Evolutionary conservation across 257 asterid genomes (phyloP).

Genomic region (Petunia secreta): DNA sequence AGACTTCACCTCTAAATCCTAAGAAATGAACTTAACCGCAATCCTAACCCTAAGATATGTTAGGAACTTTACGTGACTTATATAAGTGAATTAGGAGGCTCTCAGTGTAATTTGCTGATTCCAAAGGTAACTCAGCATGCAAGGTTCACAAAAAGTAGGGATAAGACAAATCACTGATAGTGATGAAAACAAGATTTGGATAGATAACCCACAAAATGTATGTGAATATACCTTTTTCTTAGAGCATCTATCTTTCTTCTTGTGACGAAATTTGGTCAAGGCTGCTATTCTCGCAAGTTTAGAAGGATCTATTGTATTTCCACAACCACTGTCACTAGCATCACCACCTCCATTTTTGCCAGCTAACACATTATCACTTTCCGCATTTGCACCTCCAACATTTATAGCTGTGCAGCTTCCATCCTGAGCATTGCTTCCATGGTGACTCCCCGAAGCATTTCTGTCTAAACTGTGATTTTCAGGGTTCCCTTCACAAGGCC

Average conservation of each 20-base stretch:
- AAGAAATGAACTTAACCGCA: background rate
- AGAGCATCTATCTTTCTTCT: slow-evolving; percentile 77
- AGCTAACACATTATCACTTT: slow-evolving; percentile 56
- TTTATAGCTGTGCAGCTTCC: slow-evolving; percentile 56
- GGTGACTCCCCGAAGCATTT: slow-evolving; percentile 75
- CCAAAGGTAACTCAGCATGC: background rate
- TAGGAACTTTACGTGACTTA: background rate
- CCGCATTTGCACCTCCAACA: slow-evolving; percentile 63
- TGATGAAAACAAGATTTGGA: slow-evolving; percentile 11
- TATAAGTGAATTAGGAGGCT: background rate
- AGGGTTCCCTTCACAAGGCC: slow-evolving; percentile 43
- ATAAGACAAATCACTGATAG: background rate
- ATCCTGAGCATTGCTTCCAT: slow-evolving; percentile 63
- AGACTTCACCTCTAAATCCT: background rate
- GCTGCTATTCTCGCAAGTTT: slow-evolving; percentile 70
- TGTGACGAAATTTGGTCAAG: slow-evolving; percentile 67
- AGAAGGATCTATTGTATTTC: slow-evolving; percentile 51
- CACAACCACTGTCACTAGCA: slow-evolving; percentile 51
- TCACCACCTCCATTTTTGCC: slow-evolving; percentile 65
- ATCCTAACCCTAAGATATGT: background rate
- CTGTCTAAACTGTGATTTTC: slow-evolving; percentile 56
- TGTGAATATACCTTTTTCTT: slow-evolving; percentile 58
- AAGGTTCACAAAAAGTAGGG: slow-evolving; percentile 16
- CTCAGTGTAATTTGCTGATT: background rate
- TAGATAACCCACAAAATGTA: slow-evolving; percentile 10